Evolutionary conservation across 163 green algal genomes (phyloP), one percentile per base, ranked within the genome.

Genomic region (Scenedesmus sp.): DNA sequence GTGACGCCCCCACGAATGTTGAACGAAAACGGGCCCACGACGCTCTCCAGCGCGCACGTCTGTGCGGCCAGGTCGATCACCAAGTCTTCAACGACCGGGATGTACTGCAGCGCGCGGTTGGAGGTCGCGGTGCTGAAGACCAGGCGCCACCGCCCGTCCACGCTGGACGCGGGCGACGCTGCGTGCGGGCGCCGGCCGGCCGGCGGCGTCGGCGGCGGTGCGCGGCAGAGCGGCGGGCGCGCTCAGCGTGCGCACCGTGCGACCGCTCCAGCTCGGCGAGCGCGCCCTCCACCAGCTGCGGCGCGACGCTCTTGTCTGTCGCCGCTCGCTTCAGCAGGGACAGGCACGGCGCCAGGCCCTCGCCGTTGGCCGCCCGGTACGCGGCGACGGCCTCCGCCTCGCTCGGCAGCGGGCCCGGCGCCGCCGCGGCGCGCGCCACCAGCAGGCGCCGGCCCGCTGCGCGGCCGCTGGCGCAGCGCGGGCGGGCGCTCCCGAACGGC

Each of bases 71-170:
- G 26, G 11, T 75, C 45, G 28, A 81, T 81, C n/a, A 81, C 74
- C 64, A 81, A 74, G 74, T 81, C 74, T 42, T 81, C 74, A 10
- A 51, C 31, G 33, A 81, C 74, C 2, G 74, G 74, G 28, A 81
- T 81, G 74, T 81, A 81, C 74, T 81, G 74, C 31, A 74, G 39
- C 39, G 39, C 26, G 15, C 71, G 48, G 71, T n/a, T 71, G 58
- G 39, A 66, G n/a, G 74, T 81, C 34, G 60, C 50, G n/a, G 74
- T 81, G 74, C 62, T 69, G 63, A 81, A 81, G n/a, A 81, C 74
- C 10, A 81, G 53, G 18, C 74, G 48, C 74, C 74, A 81, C 2
- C 29, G 36, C 33, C 74, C 74, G 10, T 75, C 63, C 18, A 75
- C 58, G 28, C 60, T 42, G 2, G 44, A n/a, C 24, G 51, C n/a